Evolutionary conservation across 148 eudicot genomes (phyloP).

Genomic region (Dianthus caryophyllus): DNA sequence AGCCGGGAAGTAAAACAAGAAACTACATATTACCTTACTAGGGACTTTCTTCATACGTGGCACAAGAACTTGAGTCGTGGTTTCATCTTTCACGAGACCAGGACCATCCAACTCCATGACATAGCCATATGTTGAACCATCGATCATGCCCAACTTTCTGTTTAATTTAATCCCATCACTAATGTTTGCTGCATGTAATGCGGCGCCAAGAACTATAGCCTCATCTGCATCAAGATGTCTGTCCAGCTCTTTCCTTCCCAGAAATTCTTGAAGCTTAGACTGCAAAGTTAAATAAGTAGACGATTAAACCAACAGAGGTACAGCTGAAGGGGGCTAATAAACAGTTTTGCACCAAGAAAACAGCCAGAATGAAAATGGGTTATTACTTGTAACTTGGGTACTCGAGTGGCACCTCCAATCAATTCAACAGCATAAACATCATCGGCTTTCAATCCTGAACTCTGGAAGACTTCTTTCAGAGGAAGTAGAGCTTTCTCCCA

Average conservation of each 20-base stretch:
- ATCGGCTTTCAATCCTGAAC: constrained; percentile 64
- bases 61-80: constrained; percentile 66
- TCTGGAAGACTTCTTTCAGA: constrained; percentile 57
- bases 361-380: constrained; percentile 8
- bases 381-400: constrained; percentile 86
- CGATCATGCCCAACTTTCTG: constrained; percentile 92
- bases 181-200: constrained; percentile 89
- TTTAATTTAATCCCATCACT: constrained; percentile 97
- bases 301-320: constrained; percentile 1
- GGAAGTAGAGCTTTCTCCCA: constrained; percentile 87
- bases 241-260: constrained; percentile 88
- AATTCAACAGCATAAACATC: constrained; percentile 84
- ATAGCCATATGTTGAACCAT: constrained; percentile 89
- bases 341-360: not conserved
- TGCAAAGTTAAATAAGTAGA: constrained; percentile 24
- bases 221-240: constrained; percentile 96
- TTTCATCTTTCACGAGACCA: constrained; percentile 75
- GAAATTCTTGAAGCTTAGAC: constrained; percentile 92
- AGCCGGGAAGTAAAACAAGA: not conserved
- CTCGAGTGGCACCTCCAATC: constrained; percentile 97
- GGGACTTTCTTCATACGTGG: constrained; percentile 89
- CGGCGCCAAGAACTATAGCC: constrained; percentile 91
- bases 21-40: constrained; percentile 56
- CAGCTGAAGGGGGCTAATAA: not conserved
- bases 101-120: constrained; percentile 72